Evolutionary conservation across 2,329 filamentous ascomycete species (phyloP), one percentile per base, ranked within the genome.

Genomic region (Cladophialophora exuberans): DNA sequence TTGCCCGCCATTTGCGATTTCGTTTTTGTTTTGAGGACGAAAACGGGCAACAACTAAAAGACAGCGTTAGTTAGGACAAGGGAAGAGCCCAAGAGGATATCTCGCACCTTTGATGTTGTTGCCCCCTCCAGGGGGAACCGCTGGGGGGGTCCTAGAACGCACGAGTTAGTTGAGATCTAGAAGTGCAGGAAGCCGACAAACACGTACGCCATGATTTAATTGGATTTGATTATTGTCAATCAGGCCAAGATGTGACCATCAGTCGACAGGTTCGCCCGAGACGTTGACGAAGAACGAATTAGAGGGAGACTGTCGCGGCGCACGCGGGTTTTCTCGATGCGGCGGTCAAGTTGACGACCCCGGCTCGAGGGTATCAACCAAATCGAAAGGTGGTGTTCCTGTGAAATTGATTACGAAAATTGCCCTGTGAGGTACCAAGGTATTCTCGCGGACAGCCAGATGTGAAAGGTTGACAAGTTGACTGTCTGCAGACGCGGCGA

Each of bases 11-110:
- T 88, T 92, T 59, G 87, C 86, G 70, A 95, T 81, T 79, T 99
- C 94, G 73, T 94, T 76, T 78, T 90, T 90, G 81, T 99, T 99
- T 77, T 97, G 93, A 67, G 94, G 94, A 71, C 94, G 86, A 78
- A 99, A 99, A 69, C 94, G 90, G 79, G 93, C 93, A 73, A 99
- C 92, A 73, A 99, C 94, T 89, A 31, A 15, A 20, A 20, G 42
- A 25, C 11, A n/a, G 64, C 26, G 69, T 74, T 23, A 52, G 50
- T 48, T 55, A 42, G n/a, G 46, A 49, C 52, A 2, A 11, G 36
- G n/a, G 17, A 28, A 11, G 23, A 4, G 6, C 13, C 15, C 9
- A 13, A 5, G 2, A 26, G 39, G 10, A 15, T 10, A 45, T 28
- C 18, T 63, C 68, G 69, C 74, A 82, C 80, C 79, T 73, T 77